A percentile compares a stretch with the other conserved stretches of the same genome.
These are phyloP conservation scores for Phytopythium boreale DNA, from an alignment of 352 stramenopile genomes.

Conservation along the genomic window DNA sequence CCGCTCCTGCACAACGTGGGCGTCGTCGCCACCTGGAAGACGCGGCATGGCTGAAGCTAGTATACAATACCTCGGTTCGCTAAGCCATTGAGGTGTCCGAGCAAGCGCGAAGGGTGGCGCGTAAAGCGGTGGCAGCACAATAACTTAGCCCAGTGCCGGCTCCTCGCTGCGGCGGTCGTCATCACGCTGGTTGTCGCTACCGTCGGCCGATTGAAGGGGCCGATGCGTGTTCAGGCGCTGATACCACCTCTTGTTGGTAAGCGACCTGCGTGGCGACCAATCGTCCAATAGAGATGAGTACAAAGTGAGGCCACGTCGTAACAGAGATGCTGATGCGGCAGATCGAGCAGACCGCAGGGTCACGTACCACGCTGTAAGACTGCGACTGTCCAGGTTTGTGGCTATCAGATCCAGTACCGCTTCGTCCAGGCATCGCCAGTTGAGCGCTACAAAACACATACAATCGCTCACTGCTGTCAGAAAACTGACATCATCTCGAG, in stretches of 20 bases:
- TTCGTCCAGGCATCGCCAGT: constrained; percentile 44
- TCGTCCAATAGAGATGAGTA: too few relatives aligned
- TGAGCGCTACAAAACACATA: constrained; percentile 25
- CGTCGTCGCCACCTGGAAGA: background rate
- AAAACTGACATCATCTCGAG: background rate
- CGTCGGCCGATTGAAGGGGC: background rate
- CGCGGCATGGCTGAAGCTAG: background rate
- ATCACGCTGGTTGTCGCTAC: constrained; percentile 11
- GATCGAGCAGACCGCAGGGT: background rate
- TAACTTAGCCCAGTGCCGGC: constrained; percentile 10
- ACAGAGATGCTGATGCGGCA: background rate
- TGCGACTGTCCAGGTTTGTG: constrained; percentile 22
- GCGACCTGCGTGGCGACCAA: constrained; percentile 23
- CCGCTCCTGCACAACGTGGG: background rate
- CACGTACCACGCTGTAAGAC: constrained; percentile 35
- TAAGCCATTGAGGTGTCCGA: too few relatives aligned
- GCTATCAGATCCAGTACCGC: constrained; percentile 25
- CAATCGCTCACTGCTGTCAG: background rate
- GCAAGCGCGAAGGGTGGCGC: background rate
- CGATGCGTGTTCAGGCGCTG: constrained; percentile 9
- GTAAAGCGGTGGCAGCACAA: background rate
- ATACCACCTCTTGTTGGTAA: constrained; percentile 46
- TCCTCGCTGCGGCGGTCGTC: constrained; percentile 12
- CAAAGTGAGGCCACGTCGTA: background rate
- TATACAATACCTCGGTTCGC: background rate